phyloP scores from a whole-genome alignment of 495 filamentous ascomycete species.

The Parachaetomium inaequale region DNA sequence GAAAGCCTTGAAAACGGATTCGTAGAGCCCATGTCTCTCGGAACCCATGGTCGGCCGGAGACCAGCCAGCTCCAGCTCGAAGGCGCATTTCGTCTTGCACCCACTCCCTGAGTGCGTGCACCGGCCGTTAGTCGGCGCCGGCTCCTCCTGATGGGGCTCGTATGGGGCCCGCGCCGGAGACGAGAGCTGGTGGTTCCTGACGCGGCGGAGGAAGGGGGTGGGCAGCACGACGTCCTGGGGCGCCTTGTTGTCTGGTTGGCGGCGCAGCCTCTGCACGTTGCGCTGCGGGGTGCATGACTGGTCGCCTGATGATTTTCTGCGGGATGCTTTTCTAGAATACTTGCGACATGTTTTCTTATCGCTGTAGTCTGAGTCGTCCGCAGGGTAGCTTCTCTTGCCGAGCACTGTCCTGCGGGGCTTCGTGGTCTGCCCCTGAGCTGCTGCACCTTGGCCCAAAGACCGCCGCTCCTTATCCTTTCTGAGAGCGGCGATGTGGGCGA shows the following conservation, averaged over 20 bases:
- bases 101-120: slow-evolving; percentile 11
- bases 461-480: slow-evolving; percentile 38
- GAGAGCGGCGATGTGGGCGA: slow-evolving; percentile 50
- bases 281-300: slow-evolving; percentile 20
- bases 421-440: neutral
- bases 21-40: slow-evolving; percentile 20
- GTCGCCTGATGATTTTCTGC: slow-evolving; percentile 4
- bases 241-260: slow-evolving; percentile 10
- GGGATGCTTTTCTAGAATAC: slow-evolving; percentile 26
- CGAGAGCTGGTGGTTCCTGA: slow-evolving; percentile 23
- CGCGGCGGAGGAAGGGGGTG: slow-evolving; percentile 30
- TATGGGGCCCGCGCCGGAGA: slow-evolving; percentile 14
- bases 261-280: slow-evolving; percentile 12
- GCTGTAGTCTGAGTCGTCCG: slow-evolving; percentile 16
- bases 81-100: slow-evolving; percentile 16
- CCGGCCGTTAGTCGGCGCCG: neutral
- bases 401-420: slow-evolving; percentile 15
- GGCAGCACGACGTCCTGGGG: slow-evolving; percentile 24
- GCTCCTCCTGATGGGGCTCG: neutral
- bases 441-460: neutral
- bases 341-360: slow-evolving; percentile 21
- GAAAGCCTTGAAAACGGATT: slow-evolving; percentile 45
- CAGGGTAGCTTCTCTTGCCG: slow-evolving; percentile 19
- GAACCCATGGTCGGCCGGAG: slow-evolving; percentile 14
- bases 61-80: slow-evolving; percentile 20